Evolutionary conservation across 78 protist species (phyloP).

Genomic region (Tieghemostelium lacteum): DNA sequence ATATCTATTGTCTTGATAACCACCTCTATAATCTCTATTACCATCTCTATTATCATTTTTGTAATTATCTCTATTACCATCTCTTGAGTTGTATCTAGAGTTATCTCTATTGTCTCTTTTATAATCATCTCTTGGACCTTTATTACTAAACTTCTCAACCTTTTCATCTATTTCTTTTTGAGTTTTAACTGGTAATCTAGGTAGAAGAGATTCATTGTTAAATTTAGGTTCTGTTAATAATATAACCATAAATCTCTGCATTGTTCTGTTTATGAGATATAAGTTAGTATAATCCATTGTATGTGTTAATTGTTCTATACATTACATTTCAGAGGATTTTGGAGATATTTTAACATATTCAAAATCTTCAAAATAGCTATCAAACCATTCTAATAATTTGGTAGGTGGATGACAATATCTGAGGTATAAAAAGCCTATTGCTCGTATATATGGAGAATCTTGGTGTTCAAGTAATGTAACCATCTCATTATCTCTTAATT

Average conservation of each 20-base stretch:
- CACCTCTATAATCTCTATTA: conserved; percentile 24
- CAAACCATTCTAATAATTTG: conserved; percentile 79
- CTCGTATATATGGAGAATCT: conserved; percentile 86
- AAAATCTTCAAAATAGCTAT: conserved; percentile 17
- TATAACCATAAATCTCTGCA: conserved; percentile 16
- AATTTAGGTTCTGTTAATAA: conserved; percentile 44
- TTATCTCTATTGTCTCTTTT: background rate
- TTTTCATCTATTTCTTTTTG: conserved; percentile 29
- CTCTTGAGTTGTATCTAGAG: background rate
- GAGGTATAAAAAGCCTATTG: conserved; percentile 79
- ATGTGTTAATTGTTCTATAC: background rate
- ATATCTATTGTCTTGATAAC: background rate
- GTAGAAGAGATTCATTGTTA: conserved; percentile 38
- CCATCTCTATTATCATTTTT: background rate
- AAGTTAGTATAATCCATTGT: background rate
- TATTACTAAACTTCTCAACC: conserved; percentile 16
- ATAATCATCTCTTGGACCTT: background rate
- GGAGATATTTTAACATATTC: conserved; percentile 20
- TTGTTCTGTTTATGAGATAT: conserved; percentile 8
- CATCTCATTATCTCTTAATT: conserved; percentile 79
- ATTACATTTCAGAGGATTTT: background rate
- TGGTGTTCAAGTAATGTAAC: conserved; percentile 40
- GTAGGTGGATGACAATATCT: conserved; percentile 81
- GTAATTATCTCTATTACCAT: conserved; percentile 8
- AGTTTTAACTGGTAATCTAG: conserved; percentile 64